These are phyloP conservation scores for Tetradesmus lagerheimii DNA, from an alignment of 139 green algal species.

Conservation along the genomic window DNA sequence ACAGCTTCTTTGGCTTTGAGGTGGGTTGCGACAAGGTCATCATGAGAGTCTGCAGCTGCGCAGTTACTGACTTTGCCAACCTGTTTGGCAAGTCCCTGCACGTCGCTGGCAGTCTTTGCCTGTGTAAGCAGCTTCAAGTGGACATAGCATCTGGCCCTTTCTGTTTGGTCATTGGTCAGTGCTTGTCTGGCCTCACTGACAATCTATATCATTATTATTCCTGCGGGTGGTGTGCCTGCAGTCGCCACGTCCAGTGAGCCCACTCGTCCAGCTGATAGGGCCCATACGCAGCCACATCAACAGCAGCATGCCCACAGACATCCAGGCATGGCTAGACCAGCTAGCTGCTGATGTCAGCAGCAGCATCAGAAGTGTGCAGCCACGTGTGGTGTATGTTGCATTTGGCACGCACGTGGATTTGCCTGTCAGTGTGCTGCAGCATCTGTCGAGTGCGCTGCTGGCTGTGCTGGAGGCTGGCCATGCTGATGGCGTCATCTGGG, in stretches of 20 bases:
- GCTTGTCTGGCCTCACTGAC: too few species aligned
- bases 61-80: too few species aligned
- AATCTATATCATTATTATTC: neutral
- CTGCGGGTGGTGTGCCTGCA: neutral
- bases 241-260: constrained; percentile 17
- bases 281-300: constrained; percentile 26
- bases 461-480: constrained; percentile 8
- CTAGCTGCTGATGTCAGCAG: constrained; percentile 15
- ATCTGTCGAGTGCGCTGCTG: neutral
- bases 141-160: too few species aligned
- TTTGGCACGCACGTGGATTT: constrained; percentile 37
- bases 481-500: constrained; percentile 37
- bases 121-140: too few species aligned
- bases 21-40: too few species aligned
- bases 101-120: too few species aligned
- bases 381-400: constrained; percentile 32
- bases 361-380: neutral
- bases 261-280: constrained; percentile 22
- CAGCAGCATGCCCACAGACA: constrained; percentile 15
- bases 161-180: too few species aligned
- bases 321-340: constrained; percentile 11
- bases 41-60: too few species aligned
- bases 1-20: constrained; percentile 50
- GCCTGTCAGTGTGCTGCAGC: neutral
- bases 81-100: too few species aligned